Base-by-base conservation (phyloP, 2,329 filamentous ascomycete genomes). In the Cordyceps militaris region DNA sequence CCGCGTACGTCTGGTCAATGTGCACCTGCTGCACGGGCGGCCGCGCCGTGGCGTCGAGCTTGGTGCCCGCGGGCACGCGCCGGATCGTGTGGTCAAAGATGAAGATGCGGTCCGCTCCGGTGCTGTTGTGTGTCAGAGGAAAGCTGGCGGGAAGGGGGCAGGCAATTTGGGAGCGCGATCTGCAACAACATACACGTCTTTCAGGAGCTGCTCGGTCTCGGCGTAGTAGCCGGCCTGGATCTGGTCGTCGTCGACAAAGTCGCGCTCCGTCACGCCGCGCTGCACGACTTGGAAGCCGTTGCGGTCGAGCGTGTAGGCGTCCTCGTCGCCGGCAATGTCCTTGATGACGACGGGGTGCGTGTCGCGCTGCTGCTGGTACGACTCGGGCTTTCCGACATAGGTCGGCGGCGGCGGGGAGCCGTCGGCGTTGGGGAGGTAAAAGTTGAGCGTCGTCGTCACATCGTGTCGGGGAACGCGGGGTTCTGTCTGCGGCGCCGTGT, bases 211-310 rank as follows among this genome's bases (percentile, higher is more conserved):
- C 67, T 89, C 84, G 3, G 88, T 82, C 67, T 91, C 88, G 0
- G 85, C 80, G 69, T 92, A 92, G 71, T 91, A 92, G 6, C 79
- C 74, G 4, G 74, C 66, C 66, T 83, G 79, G 69, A 92, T 85
- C 32, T 77, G 76, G 1, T 79, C 79, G 53, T 88, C 84, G 62
- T 87, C 80, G 1, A 63, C 2, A 57, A 76, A 76, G 28, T 71
- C 67, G 59, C 71, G 72, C 64, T 75, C 72, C 9, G 62, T 58
- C 2, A 69, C 65, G 0, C 60, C 49, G 34, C 71, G 67, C 1
- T 51, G 61, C 34, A 68, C 57, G 30, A 73, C 62, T 56, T 74
- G 69, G 62, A 76, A 76, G 1, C 72, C 73, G 28, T 73, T 66
- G 43, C 60, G 61, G 58, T 76, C 73, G n/a, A 76, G 69, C 0